Evolutionary conservation across 495 filamentous ascomycete genomes (phyloP).

Genomic region (Daldinia bambusicola): DNA sequence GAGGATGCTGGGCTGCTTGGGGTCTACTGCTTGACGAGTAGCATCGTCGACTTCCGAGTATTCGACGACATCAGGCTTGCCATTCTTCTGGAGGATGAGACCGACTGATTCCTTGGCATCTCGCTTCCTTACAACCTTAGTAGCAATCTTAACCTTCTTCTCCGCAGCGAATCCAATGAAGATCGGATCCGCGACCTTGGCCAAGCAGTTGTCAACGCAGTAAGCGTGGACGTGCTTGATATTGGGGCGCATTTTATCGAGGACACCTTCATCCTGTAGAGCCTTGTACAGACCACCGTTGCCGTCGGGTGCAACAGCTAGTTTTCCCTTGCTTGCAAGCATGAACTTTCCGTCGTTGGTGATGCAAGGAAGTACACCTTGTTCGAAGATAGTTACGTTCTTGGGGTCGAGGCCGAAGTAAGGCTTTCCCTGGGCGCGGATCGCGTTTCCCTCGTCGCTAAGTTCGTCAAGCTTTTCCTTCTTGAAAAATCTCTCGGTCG

Average conservation of each 20-base stretch:
- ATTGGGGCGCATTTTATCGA: constrained; percentile 90
- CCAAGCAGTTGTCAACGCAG: constrained; percentile 99
- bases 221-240: constrained; percentile 97
- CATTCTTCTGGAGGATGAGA: constrained; percentile 92
- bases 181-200: constrained; percentile 93
- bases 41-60: constrained; percentile 96
- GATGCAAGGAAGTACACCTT: constrained; percentile 95
- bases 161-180: constrained; percentile 94
- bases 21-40: constrained; percentile 87
- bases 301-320: constrained; percentile 97
- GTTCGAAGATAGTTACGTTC: constrained; percentile 94
- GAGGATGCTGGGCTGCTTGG: constrained; percentile 81
- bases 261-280: constrained; percentile 80
- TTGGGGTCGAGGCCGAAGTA: constrained; percentile 89
- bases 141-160: constrained; percentile 93
- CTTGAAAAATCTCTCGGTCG: constrained; percentile 93
- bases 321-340: constrained; percentile 88
- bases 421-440: constrained; percentile 38
- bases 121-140: constrained; percentile 98
- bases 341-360: constrained; percentile 98
- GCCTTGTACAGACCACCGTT: constrained; percentile 98
- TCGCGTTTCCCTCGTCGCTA: constrained; percentile 44
- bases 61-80: constrained; percentile 96
- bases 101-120: constrained; percentile 97
- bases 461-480: constrained; percentile 66